A percentile compares a stretch with the other conserved stretches of the same genome.
These are phyloP conservation scores for Heliamphora exappendiculata DNA, from an alignment of 148 eudicot genomes.

Conservation along the genomic window DNA sequence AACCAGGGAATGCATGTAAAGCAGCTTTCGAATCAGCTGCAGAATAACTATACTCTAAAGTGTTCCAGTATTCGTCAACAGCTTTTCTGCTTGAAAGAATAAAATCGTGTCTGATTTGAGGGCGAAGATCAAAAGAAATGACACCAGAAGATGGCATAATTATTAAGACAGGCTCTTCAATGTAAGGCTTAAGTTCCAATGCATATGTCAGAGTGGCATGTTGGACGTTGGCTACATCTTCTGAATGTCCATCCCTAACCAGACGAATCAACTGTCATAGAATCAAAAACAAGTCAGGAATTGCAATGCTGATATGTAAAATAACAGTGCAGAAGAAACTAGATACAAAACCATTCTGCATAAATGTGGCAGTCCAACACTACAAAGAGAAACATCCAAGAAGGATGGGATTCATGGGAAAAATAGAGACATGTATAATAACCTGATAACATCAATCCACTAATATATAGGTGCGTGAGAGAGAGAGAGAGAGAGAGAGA, in stretches of 20 bases:
- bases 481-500: neutral
- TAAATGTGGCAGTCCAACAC: neutral
- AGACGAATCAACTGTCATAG: conserved; percentile 64
- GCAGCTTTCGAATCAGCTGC: conserved; percentile 82
- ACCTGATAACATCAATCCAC: neutral
- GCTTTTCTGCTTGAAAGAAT: conserved; percentile 68
- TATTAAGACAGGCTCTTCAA: conserved; percentile 75
- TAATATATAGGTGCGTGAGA: neutral
- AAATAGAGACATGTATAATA: conserved; percentile 12
- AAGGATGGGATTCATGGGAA: neutral
- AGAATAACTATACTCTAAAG: conserved; percentile 91
- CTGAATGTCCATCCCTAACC: conserved; percentile 49
- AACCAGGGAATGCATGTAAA: conserved; percentile 91
- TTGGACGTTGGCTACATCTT: conserved; percentile 39
- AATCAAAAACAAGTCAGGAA: conserved; percentile 7
- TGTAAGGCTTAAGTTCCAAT: conserved; percentile 87
- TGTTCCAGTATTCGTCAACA: conserved; percentile 88
- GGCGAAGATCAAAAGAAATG: conserved; percentile 65
- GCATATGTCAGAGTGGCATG: conserved; percentile 64
- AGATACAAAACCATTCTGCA: neutral
- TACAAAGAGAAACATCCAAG: neutral
- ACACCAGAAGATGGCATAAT: conserved; percentile 33
- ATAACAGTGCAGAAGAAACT: neutral
- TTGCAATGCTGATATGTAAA: neutral
- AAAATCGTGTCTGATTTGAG: conserved; percentile 88